These are phyloP conservation scores for Metrosideros polymorpha DNA, from an alignment of 441 rosid genomes.

Conservation along the genomic window DNA sequence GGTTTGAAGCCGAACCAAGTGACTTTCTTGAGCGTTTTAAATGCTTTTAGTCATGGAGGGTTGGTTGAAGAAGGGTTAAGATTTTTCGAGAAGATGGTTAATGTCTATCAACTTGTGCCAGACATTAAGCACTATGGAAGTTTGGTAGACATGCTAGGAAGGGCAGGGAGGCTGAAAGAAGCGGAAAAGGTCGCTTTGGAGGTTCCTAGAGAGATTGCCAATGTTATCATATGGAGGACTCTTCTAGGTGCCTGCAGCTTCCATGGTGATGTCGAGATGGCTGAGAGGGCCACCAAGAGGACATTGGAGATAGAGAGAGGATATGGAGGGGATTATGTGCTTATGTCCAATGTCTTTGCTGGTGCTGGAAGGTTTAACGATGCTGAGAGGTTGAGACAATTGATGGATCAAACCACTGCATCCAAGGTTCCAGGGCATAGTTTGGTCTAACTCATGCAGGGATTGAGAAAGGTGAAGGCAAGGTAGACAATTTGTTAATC, in stretches of 20 bases:
- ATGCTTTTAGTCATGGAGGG: conserved; percentile 89
- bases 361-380: conserved; percentile 63
- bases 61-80: conserved; percentile 67
- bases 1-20: conserved; percentile 59
- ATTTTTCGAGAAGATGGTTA: conserved; percentile 56
- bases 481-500: not conserved
- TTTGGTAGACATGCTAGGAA: conserved; percentile 73
- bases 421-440: conserved; percentile 54
- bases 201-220: conserved; percentile 39
- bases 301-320: conserved; percentile 59
- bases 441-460: conserved; percentile 20
- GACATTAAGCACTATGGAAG: conserved; percentile 74
- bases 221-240: conserved; percentile 67
- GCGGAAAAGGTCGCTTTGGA: conserved; percentile 61
- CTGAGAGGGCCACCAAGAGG: conserved; percentile 55
- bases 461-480: not conserved
- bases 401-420: conserved; percentile 45
- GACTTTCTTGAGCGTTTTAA: conserved; percentile 64
- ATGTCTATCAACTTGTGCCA: conserved; percentile 31
- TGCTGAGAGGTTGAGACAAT: conserved; percentile 46
- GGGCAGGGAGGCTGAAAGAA: conserved; percentile 74
- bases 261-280: conserved; percentile 65
- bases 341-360: conserved; percentile 55
- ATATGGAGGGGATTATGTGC: conserved; percentile 80
- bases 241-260: conserved; percentile 79